These are phyloP conservation scores for Diplosphaera chodatii DNA, from an alignment of 139 green algal genomes.

Conservation along the genomic window DNA sequence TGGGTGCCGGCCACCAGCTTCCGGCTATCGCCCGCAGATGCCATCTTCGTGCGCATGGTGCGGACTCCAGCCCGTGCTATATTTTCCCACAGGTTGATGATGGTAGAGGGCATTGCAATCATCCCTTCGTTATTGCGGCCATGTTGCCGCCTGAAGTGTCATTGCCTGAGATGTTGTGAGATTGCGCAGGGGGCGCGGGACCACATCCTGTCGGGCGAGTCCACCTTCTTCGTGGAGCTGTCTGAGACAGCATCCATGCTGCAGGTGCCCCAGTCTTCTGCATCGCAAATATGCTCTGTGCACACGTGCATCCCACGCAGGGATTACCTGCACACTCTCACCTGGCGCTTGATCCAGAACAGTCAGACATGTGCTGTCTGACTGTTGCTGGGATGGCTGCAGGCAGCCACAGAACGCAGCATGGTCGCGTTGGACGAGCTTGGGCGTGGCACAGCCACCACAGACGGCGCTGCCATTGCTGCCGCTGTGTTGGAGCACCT, in stretches of 20 bases:
- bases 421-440: slow-evolving; percentile 96
- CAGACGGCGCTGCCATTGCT: slow-evolving; percentile 93
- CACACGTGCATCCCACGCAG: no score
- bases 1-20: slow-evolving; percentile 81
- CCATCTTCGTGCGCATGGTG: slow-evolving; percentile 95
- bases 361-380: no score
- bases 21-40: slow-evolving; percentile 72
- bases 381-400: not conserved
- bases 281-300: no score
- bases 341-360: no score
- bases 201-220: slow-evolving; percentile 80
- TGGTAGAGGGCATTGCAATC: no score
- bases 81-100: no score
- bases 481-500: slow-evolving; percentile 84
- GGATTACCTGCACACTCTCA: no score
- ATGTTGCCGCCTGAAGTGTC: no score
- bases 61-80: no score
- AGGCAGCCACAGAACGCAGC: slow-evolving; percentile 26
- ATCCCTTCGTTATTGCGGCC: no score
- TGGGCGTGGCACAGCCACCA: slow-evolving; percentile 91
- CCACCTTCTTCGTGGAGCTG: slow-evolving; percentile 96
- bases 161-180: no score
- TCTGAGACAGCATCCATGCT: slow-evolving; percentile 67
- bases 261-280: no score
- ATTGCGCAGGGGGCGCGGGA: slow-evolving; percentile 38